Evolutionary conservation across 2,329 filamentous ascomycete genomes (phyloP), one percentile per base, ranked within the genome.

Genomic region (Onygena corvina): DNA sequence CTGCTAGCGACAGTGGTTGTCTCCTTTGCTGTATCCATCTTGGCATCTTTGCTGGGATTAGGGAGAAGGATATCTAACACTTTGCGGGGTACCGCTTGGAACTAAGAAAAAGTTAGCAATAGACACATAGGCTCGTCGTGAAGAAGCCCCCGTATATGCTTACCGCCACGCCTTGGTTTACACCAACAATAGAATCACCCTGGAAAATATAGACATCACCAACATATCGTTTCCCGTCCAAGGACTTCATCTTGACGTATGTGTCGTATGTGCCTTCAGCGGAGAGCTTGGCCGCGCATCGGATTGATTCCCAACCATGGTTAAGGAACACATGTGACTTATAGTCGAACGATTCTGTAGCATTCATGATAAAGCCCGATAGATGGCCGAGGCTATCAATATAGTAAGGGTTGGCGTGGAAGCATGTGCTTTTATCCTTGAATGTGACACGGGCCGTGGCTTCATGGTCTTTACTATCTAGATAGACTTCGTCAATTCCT

Each of bases 281-380:
- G 6, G 30, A 12, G 2, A 31, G 30, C 30, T 29, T 29, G 3
- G 30, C 18, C 7, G 27, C 12, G 3, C 62, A 51, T 23, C 56
- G 62, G 50, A 67, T 56, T 4, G 56, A 54, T 4, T 58, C 57
- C 55, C 65, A 67, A 5, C 66, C 66, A 35, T 66, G 61, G 20
- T 60, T 61, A 44, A 69, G 59, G 48, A 58, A 68, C 0, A 64
- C 63, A 12, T 62, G 55, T 3, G 53, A 53, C 18, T 60, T 58
- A 5, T 58, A 52, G 21, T 58, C 55, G 29, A 61, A 55, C 23
- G 50, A 52, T 25, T 64, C 61, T 25, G 58, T 57, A 2, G 56
- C 61, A 50, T 69, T 69, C 53, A 65, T 59, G 18, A 67, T 57
- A 49, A 69, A 69, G 1, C 65, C 66, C 8, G 59, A 58, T 8